Conservation (phyloP, 2,329 filamentous ascomycete genomes). For the Penicillium aurantiogriseum region DNA sequence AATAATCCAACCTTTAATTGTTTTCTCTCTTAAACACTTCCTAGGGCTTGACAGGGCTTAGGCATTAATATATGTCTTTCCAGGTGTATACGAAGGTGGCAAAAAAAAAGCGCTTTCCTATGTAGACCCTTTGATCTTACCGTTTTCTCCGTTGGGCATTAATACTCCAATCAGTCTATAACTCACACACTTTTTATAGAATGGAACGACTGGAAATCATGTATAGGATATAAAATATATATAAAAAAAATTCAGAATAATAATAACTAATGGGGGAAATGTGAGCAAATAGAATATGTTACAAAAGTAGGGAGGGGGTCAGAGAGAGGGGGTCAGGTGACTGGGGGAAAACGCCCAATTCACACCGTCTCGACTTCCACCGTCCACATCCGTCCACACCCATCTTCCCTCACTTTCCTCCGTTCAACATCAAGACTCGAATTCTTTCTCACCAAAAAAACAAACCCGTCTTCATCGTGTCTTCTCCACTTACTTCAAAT, state of each 20-base stretch:
- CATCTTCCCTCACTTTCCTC: too few species aligned
- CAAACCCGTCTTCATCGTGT: slow-evolving; percentile 8
- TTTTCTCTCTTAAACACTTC: neutral
- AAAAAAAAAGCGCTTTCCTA: too few species aligned
- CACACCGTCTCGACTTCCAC: neutral
- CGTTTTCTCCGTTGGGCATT: too few species aligned
- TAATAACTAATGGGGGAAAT: neutral
- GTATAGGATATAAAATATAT: neutral
- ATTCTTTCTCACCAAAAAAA: neutral
- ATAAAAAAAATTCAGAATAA: neutral
- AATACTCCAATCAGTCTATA: neutral
- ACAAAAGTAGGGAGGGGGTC: neutral
- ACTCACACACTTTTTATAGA: neutral
- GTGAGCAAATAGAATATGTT: neutral
- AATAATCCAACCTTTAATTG: neutral
- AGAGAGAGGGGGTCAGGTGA: slow-evolving; percentile 12
- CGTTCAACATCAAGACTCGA: slow-evolving; percentile 3
- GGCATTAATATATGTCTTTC: neutral
- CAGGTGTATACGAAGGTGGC: too few species aligned
- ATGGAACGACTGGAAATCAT: neutral
- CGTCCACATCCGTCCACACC: neutral
- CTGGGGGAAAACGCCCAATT: slow-evolving; percentile 3
- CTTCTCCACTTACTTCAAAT: neutral
- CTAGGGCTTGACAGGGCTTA: neutral
- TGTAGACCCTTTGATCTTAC: too few species aligned